Evolutionary conservation across 1,284 basidiomycete species (phyloP).

Genomic region (Rhodotorula sp.): DNA sequence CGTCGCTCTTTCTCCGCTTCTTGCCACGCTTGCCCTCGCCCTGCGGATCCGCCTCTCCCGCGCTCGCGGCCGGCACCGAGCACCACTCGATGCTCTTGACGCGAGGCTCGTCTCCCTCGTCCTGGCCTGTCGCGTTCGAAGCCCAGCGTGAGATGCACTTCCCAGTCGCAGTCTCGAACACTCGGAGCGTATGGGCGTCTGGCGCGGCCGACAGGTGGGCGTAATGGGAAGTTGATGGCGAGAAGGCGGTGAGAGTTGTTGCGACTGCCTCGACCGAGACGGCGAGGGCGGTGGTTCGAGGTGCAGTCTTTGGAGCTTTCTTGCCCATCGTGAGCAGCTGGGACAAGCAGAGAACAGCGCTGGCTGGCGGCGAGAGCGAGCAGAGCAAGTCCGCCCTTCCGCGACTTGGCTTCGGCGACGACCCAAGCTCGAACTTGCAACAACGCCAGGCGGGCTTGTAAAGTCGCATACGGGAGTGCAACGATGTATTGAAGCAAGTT

Average conservation of each 20-base stretch:
- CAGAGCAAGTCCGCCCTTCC: neutral
- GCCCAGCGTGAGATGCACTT: constrained; percentile 38
- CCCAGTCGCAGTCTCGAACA: constrained; percentile 30
- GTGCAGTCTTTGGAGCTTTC: constrained; percentile 20
- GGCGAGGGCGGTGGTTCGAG: constrained; percentile 34
- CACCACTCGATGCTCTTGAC: constrained; percentile 35
- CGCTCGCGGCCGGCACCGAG: constrained; percentile 7
- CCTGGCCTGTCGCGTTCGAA: constrained; percentile 17
- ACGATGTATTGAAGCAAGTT: neutral
- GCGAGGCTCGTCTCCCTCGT: constrained; percentile 22
- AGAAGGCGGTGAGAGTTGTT: constrained; percentile 21
- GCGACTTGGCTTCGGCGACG: neutral
- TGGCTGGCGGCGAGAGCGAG: neutral
- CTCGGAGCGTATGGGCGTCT: constrained; percentile 36
- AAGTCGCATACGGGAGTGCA: neutral
- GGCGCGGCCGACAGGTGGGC: constrained; percentile 35
- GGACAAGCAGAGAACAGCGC: no score
- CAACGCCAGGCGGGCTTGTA: neutral
- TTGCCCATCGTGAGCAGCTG: constrained; percentile 30
- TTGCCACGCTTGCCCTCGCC: constrained; percentile 35
- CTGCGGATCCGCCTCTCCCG: neutral
- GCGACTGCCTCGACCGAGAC: constrained; percentile 37
- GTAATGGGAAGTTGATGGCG: constrained; percentile 12
- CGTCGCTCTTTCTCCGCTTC: constrained; percentile 40
- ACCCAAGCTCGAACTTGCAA: neutral